These are phyloP conservation scores for Ulota crispa DNA, from an alignment of 225 moss, liverwort and hornwort species.

Conservation along the genomic window DNA sequence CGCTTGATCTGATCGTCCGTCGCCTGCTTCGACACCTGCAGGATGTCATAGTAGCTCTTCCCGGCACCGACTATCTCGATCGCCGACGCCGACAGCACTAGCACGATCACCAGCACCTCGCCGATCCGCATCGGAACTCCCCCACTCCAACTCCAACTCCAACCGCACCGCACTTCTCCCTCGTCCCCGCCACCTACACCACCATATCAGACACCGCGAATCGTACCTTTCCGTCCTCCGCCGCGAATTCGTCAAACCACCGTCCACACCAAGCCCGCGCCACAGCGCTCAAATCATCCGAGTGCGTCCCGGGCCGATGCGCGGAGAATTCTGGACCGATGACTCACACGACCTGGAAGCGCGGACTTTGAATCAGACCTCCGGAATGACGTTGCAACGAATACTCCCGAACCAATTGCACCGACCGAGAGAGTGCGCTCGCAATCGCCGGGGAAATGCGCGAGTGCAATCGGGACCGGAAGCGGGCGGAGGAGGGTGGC, in stretches of 20 bases:
- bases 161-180: neutral
- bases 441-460: neutral
- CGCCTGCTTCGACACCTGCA: slow-evolving; percentile 68
- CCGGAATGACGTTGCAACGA: neutral
- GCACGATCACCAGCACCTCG: slow-evolving; percentile 29
- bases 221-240: neutral
- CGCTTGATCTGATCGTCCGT: slow-evolving; percentile 90
- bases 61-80: slow-evolving; percentile 43
- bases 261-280: neutral
- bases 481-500: neutral
- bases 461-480: neutral
- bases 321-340: neutral
- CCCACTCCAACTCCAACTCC: neutral
- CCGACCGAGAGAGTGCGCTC: neutral
- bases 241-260: neutral
- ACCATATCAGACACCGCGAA: neutral
- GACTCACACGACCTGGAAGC: neutral
- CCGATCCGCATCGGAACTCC: slow-evolving; percentile 46
- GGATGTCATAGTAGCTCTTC: slow-evolving; percentile 75
- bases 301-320: neutral
- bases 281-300: neutral
- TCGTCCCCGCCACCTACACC: neutral
- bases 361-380: neutral
- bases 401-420: no score
- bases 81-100: slow-evolving; percentile 44